phyloP scores from a whole-genome alignment of 345 rosid species.

The Corchorus olitorius region DNA sequence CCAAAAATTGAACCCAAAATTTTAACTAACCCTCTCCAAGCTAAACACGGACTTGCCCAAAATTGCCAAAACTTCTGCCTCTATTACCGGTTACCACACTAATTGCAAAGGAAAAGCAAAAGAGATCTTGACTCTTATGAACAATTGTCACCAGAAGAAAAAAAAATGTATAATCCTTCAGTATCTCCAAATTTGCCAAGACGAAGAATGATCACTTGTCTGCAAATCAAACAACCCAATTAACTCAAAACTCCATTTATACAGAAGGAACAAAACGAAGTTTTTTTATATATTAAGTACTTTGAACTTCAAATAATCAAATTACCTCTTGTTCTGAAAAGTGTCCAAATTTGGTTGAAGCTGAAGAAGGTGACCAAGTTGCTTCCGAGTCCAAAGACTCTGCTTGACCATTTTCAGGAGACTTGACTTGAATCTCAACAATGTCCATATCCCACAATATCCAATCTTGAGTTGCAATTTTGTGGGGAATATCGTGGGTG shows the following conservation, averaged over 20 bases:
- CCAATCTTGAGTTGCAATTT: constrained; percentile 68
- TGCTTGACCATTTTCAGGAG: constrained; percentile 30
- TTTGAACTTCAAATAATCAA: constrained; percentile 8
- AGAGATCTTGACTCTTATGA: too few relatives aligned
- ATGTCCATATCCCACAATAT: constrained; percentile 72
- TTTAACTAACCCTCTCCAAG: too few relatives aligned
- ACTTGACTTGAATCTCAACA: constrained; percentile 48
- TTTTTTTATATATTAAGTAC: too few relatives aligned
- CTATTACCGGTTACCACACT: too few relatives aligned
- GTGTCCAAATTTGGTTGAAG: constrained; percentile 41
- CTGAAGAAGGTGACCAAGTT: constrained; percentile 48
- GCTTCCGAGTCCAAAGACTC: constrained; percentile 51
- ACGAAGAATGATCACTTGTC: constrained; percentile 73
- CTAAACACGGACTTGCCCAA: too few relatives aligned
- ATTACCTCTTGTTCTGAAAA: constrained; percentile 83
- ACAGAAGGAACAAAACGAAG: background rate
- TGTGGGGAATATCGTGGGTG: constrained; percentile 69
- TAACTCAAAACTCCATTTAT: background rate
- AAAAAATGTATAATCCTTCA: too few relatives aligned
- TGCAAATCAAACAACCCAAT: constrained; percentile 26
- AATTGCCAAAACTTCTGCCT: too few relatives aligned
- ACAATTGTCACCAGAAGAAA: too few relatives aligned
- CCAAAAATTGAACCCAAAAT: too few relatives aligned
- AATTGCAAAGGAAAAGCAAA: too few relatives aligned
- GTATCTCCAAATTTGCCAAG: too few relatives aligned